Evolutionary conservation across 2,329 filamentous ascomycete genomes (phyloP), one percentile per base, ranked within the genome.

Genomic region (Aspergillus brasiliensis): DNA sequence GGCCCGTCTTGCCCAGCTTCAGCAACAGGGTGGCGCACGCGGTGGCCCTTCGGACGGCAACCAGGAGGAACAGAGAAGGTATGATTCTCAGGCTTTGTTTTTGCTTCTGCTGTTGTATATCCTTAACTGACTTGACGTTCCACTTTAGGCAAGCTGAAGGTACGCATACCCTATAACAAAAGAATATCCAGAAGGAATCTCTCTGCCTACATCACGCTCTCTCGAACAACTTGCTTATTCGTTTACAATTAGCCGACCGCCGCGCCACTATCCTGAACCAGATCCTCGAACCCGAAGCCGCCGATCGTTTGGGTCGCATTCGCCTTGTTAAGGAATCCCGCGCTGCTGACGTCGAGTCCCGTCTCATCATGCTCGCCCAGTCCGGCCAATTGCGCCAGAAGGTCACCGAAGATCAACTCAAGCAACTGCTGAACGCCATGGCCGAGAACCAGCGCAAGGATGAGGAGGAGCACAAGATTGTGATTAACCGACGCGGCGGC

Each of bases 311-410:
- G 1, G 92, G 91, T 59, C 91, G 95, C 66, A 98, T 99, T 80
- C 90, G 94, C 34, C 88, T 99, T 62, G 95, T 99, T 73, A 98
- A 98, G 80, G 92, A 93, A 75, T 88, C 89, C 69, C 91, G 95
- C 71, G 95, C 95, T 37, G 86, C 84, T 62, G 92, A 97, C 71
- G 87, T 99, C 59, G 95, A 99, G 82, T 93, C 96, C 83, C 81
- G 94, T 53, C 85, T 99, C 58, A 93, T 99, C 77, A 92, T 89
- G 87, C 86, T 99, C 59, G 94, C 95, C 60, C 87, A 92, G 71
- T 86, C 88, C 23, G 93, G 94, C 23, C 95, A 98, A 81, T 82
- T 99, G 69, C 83, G 91, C 57, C 81, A 86, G 63, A 96, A 97
- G 76, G 92, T 99, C 49, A 94, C 90, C 1, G 95, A 99, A 78